phyloP scores from a whole-genome alignment of 169 alveolate genomes.

The Cryptosporidium canis region DNA sequence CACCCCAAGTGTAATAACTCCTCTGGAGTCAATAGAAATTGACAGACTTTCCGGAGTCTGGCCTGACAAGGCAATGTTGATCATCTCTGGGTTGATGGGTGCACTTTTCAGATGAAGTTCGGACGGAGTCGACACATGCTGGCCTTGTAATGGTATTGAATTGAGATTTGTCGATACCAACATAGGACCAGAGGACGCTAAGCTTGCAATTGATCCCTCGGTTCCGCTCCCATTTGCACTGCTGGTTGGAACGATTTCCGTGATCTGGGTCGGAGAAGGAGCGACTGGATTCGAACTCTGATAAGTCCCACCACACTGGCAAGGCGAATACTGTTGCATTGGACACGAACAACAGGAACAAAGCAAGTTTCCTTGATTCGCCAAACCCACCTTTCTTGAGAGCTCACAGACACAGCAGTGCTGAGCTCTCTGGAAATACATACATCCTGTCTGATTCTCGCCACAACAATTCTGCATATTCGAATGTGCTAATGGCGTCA shows the following conservation, averaged over 20 bases:
- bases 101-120: not conserved
- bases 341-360: slow-evolving; percentile 18
- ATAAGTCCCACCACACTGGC: not conserved
- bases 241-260: not conserved
- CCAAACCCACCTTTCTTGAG: not conserved
- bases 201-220: not conserved
- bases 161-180: not conserved
- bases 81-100: slow-evolving; percentile 41
- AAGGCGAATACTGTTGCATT: not conserved
- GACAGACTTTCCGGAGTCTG: slow-evolving; percentile 60
- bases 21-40: slow-evolving; percentile 65
- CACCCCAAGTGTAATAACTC: slow-evolving; percentile 55
- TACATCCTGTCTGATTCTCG: slow-evolving; percentile 11
- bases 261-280: not conserved
- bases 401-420: slow-evolving; percentile 9
- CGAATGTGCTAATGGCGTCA: not conserved
- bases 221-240: not conserved
- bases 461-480: not conserved
- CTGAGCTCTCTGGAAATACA: slow-evolving; percentile 30
- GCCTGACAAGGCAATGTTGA: slow-evolving; percentile 47
- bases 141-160: not conserved
- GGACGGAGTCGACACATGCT: not conserved
- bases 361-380: not conserved
- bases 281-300: not conserved
- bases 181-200: not conserved